Evolutionary conservation across 2,329 filamentous ascomycete species (phyloP).

Genomic region (Phaeosphaeria sp.): DNA sequence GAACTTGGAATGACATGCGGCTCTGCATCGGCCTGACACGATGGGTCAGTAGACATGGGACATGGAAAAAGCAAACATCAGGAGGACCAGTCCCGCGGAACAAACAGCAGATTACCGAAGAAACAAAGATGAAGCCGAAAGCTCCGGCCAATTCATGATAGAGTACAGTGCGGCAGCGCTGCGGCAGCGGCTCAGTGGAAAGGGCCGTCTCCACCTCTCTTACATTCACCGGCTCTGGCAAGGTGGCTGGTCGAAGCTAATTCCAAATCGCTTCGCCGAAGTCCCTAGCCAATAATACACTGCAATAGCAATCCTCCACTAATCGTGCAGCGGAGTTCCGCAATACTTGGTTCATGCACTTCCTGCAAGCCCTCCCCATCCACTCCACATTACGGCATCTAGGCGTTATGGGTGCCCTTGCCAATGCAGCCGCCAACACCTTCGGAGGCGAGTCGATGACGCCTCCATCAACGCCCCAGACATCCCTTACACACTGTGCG

Average conservation of each 20-base stretch:
- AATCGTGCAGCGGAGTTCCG: background rate
- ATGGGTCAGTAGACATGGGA: background rate
- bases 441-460: background rate
- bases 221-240: background rate
- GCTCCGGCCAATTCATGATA: background rate
- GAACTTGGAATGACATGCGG: background rate
- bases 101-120: background rate
- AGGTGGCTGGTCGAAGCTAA: background rate
- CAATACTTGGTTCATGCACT: background rate
- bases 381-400: background rate
- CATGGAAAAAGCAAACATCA: slow-evolving; percentile 1
- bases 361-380: background rate
- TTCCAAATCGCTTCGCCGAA: background rate
- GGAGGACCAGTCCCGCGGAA: background rate
- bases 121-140: background rate
- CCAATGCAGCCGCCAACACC: background rate
- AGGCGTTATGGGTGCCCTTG: background rate
- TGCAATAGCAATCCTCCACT: background rate
- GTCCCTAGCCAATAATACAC: background rate
- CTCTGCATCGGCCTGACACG: background rate
- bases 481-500: background rate
- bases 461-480: background rate
- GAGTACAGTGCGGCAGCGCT: background rate
- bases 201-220: background rate
- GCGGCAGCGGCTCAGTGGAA: background rate